A percentile compares a stretch with the other conserved stretches of the same genome.
These are phyloP conservation scores for Poa annua DNA, from an alignment of 176 grass and related monocot genomes.

Conservation along the genomic window DNA sequence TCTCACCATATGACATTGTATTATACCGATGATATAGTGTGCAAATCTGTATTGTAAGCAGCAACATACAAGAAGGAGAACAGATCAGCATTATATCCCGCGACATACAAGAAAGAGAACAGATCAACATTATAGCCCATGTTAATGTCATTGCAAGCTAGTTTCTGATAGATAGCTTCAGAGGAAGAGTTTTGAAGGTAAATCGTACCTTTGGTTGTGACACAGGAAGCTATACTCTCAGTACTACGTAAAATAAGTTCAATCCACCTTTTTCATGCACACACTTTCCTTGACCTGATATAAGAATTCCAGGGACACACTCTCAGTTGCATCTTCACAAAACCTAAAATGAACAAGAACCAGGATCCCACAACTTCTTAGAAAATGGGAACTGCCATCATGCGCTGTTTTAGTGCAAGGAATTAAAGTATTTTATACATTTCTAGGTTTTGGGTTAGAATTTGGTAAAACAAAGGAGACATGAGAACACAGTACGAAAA, in stretches of 20 bases:
- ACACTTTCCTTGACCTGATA: conserved; percentile 10
- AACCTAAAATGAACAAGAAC: not conserved
- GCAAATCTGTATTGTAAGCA: not conserved
- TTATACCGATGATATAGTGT: not conserved
- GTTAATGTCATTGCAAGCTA: conserved; percentile 1
- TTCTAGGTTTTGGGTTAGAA: not conserved
- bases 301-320: not conserved
- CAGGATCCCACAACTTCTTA: not conserved
- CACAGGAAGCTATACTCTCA: not conserved
- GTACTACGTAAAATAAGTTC: not conserved
- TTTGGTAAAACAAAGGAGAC: not conserved
- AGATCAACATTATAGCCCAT: not conserved
- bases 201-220: conserved; percentile 23
- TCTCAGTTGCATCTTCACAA: not conserved
- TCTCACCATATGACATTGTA: too few relatives aligned
- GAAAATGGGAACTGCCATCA: conserved; percentile 2
- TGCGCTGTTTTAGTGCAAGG: conserved; percentile 14
- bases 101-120: not conserved
- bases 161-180: not conserved
- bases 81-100: not conserved
- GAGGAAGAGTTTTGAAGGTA: conserved; percentile 13
- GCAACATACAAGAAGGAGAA: not conserved
- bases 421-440: not conserved
- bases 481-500: not conserved
- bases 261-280: not conserved